These are phyloP conservation scores for Colletotrichum sp. DNA, from an alignment of 2,329 filamentous ascomycete species.

Conservation along the genomic window DNA sequence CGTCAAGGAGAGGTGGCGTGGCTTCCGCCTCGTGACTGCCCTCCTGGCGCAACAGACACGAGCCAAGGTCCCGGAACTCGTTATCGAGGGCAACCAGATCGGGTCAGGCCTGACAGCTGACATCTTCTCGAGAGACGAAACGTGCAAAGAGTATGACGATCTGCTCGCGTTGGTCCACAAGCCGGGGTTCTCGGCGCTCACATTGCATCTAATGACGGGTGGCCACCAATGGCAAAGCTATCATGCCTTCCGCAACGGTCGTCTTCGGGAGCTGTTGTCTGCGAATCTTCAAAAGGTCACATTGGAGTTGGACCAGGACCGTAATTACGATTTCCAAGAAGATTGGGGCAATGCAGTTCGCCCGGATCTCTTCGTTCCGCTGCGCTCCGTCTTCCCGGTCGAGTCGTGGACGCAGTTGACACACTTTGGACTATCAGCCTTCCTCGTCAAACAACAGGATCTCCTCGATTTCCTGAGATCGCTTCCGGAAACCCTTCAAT, in stretches of 20 bases:
- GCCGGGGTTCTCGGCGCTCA: constrained; percentile 30
- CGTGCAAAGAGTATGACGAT: constrained; percentile 28
- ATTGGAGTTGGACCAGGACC: constrained; percentile 23
- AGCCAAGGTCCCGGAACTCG: constrained; percentile 34
- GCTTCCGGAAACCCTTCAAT: constrained; percentile 30
- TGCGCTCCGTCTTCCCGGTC: constrained; percentile 33
- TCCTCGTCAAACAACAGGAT: constrained; percentile 28
- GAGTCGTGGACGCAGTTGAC: constrained; percentile 29
- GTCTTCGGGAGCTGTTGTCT: constrained; percentile 23
- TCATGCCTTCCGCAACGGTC: constrained; percentile 16
- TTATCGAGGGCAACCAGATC: constrained; percentile 33
- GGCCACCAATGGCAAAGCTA: constrained; percentile 3
- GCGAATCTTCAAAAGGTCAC: constrained; percentile 26
- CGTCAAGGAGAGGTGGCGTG: constrained; percentile 30
- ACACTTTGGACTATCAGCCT: constrained; percentile 33
- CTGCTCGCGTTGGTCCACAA: constrained; percentile 25
- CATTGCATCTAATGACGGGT: constrained; percentile 26
- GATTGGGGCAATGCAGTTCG: neutral
- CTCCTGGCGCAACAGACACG: constrained; percentile 24
- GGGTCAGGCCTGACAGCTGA: constrained; percentile 33
- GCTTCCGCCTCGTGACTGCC: constrained; percentile 32
- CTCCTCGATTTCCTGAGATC: constrained; percentile 29
- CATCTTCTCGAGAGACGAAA: constrained; percentile 28
- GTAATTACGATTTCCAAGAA: neutral
- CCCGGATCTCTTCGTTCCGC: constrained; percentile 13